A percentile compares a stretch with the other conserved stretches of the same genome.
phyloP scores from a whole-genome alignment of 176 grass and related monocot species.

The Puya raimondii region DNA sequence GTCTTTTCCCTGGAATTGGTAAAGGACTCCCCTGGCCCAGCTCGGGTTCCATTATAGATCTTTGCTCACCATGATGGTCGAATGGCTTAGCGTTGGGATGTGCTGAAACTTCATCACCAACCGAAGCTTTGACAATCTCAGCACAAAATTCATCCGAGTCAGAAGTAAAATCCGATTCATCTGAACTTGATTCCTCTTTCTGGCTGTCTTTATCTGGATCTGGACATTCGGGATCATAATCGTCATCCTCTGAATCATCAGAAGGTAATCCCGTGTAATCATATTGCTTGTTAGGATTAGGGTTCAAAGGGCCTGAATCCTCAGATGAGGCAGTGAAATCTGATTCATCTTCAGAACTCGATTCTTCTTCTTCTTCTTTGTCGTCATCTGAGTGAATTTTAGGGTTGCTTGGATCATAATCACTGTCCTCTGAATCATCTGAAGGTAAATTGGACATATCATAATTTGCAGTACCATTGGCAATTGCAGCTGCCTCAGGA shows the following conservation, averaged over 20 bases:
- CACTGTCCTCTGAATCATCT: constrained; percentile 52
- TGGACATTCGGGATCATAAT: constrained; percentile 62
- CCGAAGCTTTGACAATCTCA: constrained; percentile 55
- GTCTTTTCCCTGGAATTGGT: constrained; percentile 45
- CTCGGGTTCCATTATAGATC: constrained; percentile 2
- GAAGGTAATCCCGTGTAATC: constrained; percentile 67
- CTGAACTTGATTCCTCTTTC: constrained; percentile 34
- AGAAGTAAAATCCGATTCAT: constrained; percentile 80
- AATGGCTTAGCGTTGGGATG: constrained; percentile 17
- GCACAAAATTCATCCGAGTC: constrained; percentile 90
- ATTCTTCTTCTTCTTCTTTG: constrained; percentile 35
- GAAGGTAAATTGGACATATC: constrained; percentile 41
- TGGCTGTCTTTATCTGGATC: constrained; percentile 49
- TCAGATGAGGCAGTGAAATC: constrained; percentile 48
- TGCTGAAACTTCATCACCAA: constrained; percentile 26
- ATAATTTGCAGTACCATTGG: constrained; percentile 44
- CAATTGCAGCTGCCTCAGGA: constrained; percentile 60
- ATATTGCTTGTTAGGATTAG: constrained; percentile 28
- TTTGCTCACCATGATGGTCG: constrained; percentile 6
- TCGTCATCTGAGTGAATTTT: constrained; percentile 26
- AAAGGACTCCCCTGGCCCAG: constrained; percentile 37
- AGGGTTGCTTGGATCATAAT: constrained; percentile 39
- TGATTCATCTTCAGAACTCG: constrained; percentile 39
- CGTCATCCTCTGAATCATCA: constrained; percentile 95
- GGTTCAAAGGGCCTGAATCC: constrained; percentile 22